Evolutionary conservation across 2,329 filamentous ascomycete genomes (phyloP).

Genomic region (Colletotrichum gigasporum): DNA sequence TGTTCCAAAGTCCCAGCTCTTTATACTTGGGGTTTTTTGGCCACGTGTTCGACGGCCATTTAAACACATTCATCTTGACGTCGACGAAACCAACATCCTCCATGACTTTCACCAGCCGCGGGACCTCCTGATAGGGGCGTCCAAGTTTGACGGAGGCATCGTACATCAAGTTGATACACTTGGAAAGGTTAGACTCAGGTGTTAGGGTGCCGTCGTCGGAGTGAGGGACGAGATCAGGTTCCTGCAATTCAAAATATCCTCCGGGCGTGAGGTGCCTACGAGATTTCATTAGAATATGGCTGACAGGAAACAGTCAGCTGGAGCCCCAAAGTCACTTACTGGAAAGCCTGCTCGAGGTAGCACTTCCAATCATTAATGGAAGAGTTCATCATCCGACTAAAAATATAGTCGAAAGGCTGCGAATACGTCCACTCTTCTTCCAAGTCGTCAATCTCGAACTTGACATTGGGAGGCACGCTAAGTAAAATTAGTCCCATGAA

Average conservation of each 20-base stretch:
- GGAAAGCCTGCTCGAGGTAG: constrained; percentile 55
- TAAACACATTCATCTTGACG: constrained; percentile 38
- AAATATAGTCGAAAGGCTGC: constrained; percentile 65
- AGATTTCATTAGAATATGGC: constrained; percentile 43
- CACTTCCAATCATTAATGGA: constrained; percentile 61
- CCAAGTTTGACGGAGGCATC: constrained; percentile 34
- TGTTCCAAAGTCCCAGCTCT: constrained; percentile 39
- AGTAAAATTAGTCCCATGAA: constrained; percentile 33
- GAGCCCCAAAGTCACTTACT: constrained; percentile 35
- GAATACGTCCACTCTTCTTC: constrained; percentile 41
- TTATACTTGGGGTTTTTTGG: constrained; percentile 41
- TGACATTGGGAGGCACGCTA: constrained; percentile 49
- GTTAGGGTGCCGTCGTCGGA: constrained; percentile 52
- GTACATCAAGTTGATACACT: constrained; percentile 32
- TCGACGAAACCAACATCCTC: constrained; percentile 42
- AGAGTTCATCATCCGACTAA: constrained; percentile 63
- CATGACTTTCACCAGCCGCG: constrained; percentile 34
- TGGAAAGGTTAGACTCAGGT: constrained; percentile 27
- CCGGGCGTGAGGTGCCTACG: constrained; percentile 58
- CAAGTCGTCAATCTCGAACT: constrained; percentile 50
- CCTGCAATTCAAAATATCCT: constrained; percentile 54
- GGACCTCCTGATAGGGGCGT: constrained; percentile 35
- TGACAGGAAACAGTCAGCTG: too few relatives aligned
- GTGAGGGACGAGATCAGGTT: constrained; percentile 47
- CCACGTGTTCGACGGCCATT: constrained; percentile 43